Evolutionary conservation across 306 rosid species (phyloP).

Genomic region (Begonia peltatifolia): DNA sequence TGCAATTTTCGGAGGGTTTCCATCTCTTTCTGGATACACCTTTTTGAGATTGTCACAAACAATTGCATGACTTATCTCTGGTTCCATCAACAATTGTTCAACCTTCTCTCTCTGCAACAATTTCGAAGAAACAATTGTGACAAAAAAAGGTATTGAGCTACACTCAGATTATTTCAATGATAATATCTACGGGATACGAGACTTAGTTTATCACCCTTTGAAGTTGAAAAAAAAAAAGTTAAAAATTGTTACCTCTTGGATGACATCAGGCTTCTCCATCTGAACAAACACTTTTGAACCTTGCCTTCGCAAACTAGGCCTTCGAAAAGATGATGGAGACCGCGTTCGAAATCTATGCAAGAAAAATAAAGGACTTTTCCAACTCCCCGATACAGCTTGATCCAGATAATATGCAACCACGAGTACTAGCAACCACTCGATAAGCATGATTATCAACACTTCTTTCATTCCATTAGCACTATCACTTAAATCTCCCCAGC

Average conservation of each 20-base stretch:
- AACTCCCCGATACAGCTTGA: slow-evolving; percentile 44
- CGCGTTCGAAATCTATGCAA: slow-evolving; percentile 41
- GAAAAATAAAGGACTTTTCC: slow-evolving; percentile 46
- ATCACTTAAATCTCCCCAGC: slow-evolving; percentile 54
- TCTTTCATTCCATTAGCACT: slow-evolving; percentile 58
- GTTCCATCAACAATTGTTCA: slow-evolving; percentile 50
- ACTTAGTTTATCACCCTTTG: too few species aligned
- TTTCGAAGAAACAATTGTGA: too few species aligned
- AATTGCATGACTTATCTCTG: slow-evolving; percentile 36
- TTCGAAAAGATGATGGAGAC: slow-evolving; percentile 24
- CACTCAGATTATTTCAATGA: too few species aligned
- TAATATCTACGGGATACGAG: too few species aligned
- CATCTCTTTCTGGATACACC: slow-evolving; percentile 75
- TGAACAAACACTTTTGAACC: slow-evolving; percentile 53
- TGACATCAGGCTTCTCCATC: slow-evolving; percentile 67
- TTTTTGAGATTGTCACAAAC: slow-evolving; percentile 61
- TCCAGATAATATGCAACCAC: slow-evolving; percentile 50
- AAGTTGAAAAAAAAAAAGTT: background rate
- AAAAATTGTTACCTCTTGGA: slow-evolving; percentile 49
- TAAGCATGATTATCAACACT: slow-evolving; percentile 40
- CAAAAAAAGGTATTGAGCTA: too few species aligned
- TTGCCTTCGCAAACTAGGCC: slow-evolving; percentile 40
- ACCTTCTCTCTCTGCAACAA: slow-evolving; percentile 58
- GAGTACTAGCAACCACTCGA: slow-evolving; percentile 61
- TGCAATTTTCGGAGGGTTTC: slow-evolving; percentile 73